These are phyloP conservation scores for Mikania micrantha DNA, from an alignment of 129 eudicot genomes.

Conservation along the genomic window DNA sequence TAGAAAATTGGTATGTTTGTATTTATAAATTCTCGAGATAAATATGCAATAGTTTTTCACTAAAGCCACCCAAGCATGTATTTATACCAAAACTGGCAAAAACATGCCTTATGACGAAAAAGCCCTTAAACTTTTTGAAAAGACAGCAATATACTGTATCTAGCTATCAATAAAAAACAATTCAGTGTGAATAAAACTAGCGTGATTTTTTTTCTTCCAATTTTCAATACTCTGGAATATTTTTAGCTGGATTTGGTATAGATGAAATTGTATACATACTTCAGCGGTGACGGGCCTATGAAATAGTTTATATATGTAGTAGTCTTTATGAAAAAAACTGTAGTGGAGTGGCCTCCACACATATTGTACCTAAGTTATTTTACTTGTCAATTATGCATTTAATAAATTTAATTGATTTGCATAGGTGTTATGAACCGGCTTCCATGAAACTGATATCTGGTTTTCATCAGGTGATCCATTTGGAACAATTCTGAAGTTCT, in stretches of 20 bases:
- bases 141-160: not conserved
- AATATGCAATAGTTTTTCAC: not conserved
- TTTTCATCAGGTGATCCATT: conserved; percentile 66
- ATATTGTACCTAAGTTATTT: not conserved
- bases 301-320: not conserved
- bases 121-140: not conserved
- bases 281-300: not conserved
- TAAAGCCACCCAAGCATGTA: not conserved
- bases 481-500: too few relatives aligned
- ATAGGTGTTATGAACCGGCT: conserved; percentile 75
- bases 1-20: conserved; percentile 73
- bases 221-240: not conserved
- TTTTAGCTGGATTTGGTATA: not conserved
- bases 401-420: not conserved
- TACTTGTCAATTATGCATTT: not conserved
- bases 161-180: not conserved
- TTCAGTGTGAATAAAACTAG: not conserved
- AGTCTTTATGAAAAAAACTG: not conserved
- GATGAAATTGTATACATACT: not conserved
- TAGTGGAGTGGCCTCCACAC: not conserved
- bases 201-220: not conserved
- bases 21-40: not conserved
- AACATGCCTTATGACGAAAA: not conserved
- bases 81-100: not conserved
- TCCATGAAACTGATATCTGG: conserved; percentile 80